phyloP scores from a whole-genome alignment of 495 filamentous ascomycete genomes.

The Penicillium turbatum region DNA sequence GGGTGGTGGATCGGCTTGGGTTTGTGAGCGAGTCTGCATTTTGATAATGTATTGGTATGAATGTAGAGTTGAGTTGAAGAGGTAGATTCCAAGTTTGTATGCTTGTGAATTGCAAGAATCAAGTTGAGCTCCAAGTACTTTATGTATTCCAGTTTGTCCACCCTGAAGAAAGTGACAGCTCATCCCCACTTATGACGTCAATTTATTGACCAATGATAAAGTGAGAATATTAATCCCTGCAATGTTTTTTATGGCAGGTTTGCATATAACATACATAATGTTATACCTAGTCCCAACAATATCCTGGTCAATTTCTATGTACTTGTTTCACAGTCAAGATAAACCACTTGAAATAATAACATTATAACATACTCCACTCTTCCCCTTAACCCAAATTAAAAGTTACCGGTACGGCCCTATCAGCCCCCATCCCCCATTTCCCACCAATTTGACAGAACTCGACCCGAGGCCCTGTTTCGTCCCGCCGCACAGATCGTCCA shows the following conservation, averaged over 20 bases:
- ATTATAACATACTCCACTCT: no score
- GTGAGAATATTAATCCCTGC: neutral
- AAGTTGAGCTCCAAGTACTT: neutral
- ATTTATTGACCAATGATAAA: neutral
- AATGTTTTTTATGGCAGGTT: no score
- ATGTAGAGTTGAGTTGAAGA: neutral
- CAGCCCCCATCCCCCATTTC: no score
- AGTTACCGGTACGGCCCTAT: neutral
- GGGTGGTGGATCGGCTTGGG: constrained; percentile 19
- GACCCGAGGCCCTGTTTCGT: no score
- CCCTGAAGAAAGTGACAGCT: neutral
- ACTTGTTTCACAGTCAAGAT: no score
- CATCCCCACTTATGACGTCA: constrained; percentile 20
- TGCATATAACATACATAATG: no score
- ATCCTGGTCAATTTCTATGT: no score
- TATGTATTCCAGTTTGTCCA: neutral
- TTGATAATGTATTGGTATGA: neutral
- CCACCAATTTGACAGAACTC: no score
- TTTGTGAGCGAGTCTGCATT: constrained; percentile 18
- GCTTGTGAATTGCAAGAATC: neutral
- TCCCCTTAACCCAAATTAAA: neutral
- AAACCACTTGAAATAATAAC: no score
- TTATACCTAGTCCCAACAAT: no score
- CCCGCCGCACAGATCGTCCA: neutral
- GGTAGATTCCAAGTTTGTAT: no score